phyloP scores from a whole-genome alignment of 2,329 filamentous ascomycete species.

The Ophiostoma sp. region DNA sequence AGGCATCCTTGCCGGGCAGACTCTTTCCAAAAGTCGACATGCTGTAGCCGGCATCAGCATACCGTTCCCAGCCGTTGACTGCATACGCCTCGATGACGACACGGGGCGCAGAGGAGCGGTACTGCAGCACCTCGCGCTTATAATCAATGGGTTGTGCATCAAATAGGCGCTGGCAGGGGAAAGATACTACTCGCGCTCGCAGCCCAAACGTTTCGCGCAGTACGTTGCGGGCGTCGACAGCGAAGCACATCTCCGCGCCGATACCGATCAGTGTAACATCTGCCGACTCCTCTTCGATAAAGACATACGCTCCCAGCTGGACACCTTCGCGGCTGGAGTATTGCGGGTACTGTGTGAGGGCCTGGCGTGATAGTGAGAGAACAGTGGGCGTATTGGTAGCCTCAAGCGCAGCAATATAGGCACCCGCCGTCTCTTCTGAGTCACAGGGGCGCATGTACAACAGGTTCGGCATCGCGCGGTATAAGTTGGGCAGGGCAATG shows the following conservation, averaged over 20 bases:
- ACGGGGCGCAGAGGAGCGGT: slow-evolving; percentile 28
- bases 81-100: slow-evolving; percentile 50
- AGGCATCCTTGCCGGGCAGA: slow-evolving; percentile 45
- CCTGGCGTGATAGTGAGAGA: slow-evolving; percentile 35
- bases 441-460: slow-evolving; percentile 56
- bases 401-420: slow-evolving; percentile 27
- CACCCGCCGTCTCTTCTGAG: slow-evolving; percentile 52
- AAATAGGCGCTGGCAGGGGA: slow-evolving; percentile 37
- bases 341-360: slow-evolving; percentile 34
- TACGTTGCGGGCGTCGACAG: slow-evolving; percentile 38
- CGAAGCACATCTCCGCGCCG: slow-evolving; percentile 38
- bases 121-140: slow-evolving; percentile 36
- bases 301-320: slow-evolving; percentile 38
- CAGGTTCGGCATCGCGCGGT: slow-evolving; percentile 58
- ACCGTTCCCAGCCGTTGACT: slow-evolving; percentile 50
- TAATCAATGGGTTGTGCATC: slow-evolving; percentile 34
- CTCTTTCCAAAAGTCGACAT: slow-evolving; percentile 48
- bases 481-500: slow-evolving; percentile 51
- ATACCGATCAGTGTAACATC: slow-evolving; percentile 39
- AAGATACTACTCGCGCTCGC: slow-evolving; percentile 34
- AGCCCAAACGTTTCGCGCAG: slow-evolving; percentile 33
- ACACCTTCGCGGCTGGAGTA: slow-evolving; percentile 35
- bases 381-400: neutral
- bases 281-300: slow-evolving; percentile 33
- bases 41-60: slow-evolving; percentile 46